Percentiles rank a stretch among this genome's conserved stretches.
phyloP scores from a whole-genome alignment of 2,329 filamentous ascomycete genomes.

The Fusarium graminum region DNA sequence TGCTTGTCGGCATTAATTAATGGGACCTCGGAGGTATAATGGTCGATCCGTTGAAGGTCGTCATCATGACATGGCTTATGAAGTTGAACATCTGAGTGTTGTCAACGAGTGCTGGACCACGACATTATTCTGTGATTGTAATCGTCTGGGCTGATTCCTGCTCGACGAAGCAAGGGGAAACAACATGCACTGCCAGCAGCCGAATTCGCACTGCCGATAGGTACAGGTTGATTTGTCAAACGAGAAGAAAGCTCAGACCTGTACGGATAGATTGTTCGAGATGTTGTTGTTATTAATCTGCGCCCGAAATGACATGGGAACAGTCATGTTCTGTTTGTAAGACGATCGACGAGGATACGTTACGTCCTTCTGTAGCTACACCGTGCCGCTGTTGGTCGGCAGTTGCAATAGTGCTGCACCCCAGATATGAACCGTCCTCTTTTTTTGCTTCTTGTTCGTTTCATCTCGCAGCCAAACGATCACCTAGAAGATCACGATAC shows the following conservation, averaged over 20 bases:
- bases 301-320: background rate
- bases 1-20: conserved; percentile 8
- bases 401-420: conserved; percentile 14
- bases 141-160: too few relatives aligned
- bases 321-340: conserved; percentile 8
- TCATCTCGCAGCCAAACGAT: background rate
- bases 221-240: background rate
- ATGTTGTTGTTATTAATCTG: too few relatives aligned
- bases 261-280: background rate
- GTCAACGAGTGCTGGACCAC: too few relatives aligned
- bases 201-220: background rate
- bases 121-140: too few relatives aligned
- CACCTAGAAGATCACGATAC: background rate
- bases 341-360: conserved; percentile 37
- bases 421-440: conserved; percentile 13
- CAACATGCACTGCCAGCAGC: background rate
- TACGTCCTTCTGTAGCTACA: conserved; percentile 17
- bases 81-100: background rate
- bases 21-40: background rate
- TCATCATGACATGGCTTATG: conserved; percentile 15
- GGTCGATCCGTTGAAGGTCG: conserved; percentile 6
- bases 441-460: conserved; percentile 12
- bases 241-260: conserved; percentile 1
- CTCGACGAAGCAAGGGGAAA: conserved; percentile 6
- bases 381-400: conserved; percentile 36